A percentile compares a stretch with the other conserved stretches of the same genome.
phyloP scores from a whole-genome alignment of 2,329 filamentous ascomycete species.

The Rosellinia necatrix region DNA sequence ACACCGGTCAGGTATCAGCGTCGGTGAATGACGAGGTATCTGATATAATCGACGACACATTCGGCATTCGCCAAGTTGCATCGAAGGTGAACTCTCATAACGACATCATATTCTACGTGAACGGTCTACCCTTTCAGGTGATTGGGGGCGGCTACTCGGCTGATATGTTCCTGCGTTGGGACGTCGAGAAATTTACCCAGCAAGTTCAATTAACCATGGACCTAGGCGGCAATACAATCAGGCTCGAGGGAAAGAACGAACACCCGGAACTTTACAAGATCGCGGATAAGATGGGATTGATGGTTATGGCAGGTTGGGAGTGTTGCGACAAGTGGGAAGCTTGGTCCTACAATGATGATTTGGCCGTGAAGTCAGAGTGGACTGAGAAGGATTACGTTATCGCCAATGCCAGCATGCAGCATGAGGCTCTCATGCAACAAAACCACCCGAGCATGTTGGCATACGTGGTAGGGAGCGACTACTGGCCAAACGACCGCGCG shows the following conservation, averaged over 20 bases:
- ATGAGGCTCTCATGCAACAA: conserved; percentile 65
- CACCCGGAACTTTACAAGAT: conserved; percentile 64
- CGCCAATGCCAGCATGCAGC: conserved; percentile 59
- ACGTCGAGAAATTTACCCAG: conserved; percentile 49
- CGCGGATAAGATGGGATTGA: conserved; percentile 62
- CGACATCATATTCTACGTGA: conserved; percentile 61
- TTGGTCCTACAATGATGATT: conserved; percentile 63
- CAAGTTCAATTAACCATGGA: conserved; percentile 61
- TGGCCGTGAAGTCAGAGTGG: conserved; percentile 51
- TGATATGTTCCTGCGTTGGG: conserved; percentile 66
- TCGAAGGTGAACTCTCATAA: conserved; percentile 56
- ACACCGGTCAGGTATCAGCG: conserved; percentile 43
- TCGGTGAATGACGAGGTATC: conserved; percentile 35
- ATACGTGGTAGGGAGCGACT: conserved; percentile 66
- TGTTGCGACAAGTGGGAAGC: conserved; percentile 72
- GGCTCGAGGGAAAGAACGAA: conserved; percentile 68
- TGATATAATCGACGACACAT: conserved; percentile 44
- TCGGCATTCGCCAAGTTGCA: conserved; percentile 60
- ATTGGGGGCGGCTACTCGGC: conserved; percentile 64
- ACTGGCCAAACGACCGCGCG: conserved; percentile 63
- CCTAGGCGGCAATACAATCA: conserved; percentile 66
- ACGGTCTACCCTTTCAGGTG: conserved; percentile 62
- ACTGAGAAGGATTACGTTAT: conserved; percentile 57
- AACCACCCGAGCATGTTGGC: conserved; percentile 62
- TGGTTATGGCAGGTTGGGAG: conserved; percentile 68